phyloP scores from a whole-genome alignment of 163 green algal genomes.

The Dunaliella salina region DNA sequence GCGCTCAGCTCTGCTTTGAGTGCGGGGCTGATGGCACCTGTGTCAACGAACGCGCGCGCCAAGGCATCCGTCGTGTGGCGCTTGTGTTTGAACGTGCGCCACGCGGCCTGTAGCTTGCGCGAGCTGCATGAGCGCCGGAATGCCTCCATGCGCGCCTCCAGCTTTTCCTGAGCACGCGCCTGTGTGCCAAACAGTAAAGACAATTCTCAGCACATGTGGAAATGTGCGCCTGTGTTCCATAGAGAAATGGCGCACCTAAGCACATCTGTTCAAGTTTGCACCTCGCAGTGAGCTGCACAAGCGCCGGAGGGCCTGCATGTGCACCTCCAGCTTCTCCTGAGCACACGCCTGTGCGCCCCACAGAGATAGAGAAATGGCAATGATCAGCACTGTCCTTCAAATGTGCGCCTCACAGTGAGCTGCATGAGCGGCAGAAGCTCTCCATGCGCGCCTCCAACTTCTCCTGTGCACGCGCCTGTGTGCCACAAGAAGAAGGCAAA shows the following conservation, averaged over 20 bases:
- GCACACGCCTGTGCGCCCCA: background rate
- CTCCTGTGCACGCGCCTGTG: background rate
- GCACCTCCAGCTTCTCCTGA: background rate
- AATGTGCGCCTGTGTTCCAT: too few species aligned
- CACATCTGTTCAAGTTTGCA: conserved; percentile 27
- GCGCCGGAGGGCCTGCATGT: conserved; percentile 14
- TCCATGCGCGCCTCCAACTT: conserved; percentile 11
- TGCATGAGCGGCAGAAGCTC: conserved; percentile 21
- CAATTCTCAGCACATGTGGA: too few species aligned
- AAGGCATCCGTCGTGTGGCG: conserved; percentile 42
- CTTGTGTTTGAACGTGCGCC: conserved; percentile 39
- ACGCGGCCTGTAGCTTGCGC: conserved; percentile 41
- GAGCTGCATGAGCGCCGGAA: conserved; percentile 28
- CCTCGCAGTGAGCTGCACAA: conserved; percentile 23
- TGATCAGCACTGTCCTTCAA: too few species aligned
- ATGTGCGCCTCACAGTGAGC: conserved; percentile 43
- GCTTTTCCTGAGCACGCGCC: background rate
- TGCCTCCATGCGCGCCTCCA: conserved; percentile 12
- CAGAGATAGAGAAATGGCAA: too few species aligned
- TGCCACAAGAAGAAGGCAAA: too few species aligned
- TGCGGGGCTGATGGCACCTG: conserved; percentile 18
- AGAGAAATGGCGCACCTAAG: too few species aligned
- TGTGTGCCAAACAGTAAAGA: background rate
- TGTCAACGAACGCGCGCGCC: conserved; percentile 41
- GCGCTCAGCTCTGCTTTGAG: background rate